These are phyloP conservation scores for Phyllosticta citrichinensis DNA, from an alignment of 2,329 filamentous ascomycete species.

Conservation along the genomic window DNA sequence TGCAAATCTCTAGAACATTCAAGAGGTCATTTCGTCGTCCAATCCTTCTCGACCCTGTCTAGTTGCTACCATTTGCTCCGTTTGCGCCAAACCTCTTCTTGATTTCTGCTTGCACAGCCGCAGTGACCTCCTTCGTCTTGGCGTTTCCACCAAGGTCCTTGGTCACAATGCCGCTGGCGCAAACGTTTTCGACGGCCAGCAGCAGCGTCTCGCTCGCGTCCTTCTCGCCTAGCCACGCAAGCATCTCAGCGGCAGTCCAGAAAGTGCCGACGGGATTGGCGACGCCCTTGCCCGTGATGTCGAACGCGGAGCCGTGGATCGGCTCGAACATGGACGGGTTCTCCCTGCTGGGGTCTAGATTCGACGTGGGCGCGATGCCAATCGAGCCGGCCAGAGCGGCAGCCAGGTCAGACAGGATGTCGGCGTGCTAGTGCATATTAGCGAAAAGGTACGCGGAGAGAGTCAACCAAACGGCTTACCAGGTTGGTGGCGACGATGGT, in stretches of 20 bases:
- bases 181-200: slow-evolving; percentile 44
- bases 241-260: slow-evolving; percentile 50
- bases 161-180: slow-evolving; percentile 42
- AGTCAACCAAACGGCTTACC: slow-evolving; percentile 14
- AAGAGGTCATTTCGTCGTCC: background rate
- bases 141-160: slow-evolving; percentile 43
- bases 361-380: slow-evolving; percentile 61
- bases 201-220: slow-evolving; percentile 41
- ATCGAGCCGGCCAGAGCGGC: slow-evolving; percentile 61
- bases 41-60: background rate
- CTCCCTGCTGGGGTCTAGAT: slow-evolving; percentile 53
- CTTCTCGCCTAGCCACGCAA: slow-evolving; percentile 47
- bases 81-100: slow-evolving; percentile 11
- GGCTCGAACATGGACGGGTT: slow-evolving; percentile 55
- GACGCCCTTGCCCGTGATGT: slow-evolving; percentile 47
- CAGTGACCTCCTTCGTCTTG: slow-evolving; percentile 33
- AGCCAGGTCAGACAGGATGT: slow-evolving; percentile 62
- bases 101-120: slow-evolving; percentile 33
- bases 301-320: slow-evolving; percentile 50
- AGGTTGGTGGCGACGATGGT: slow-evolving; percentile 56
- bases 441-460: background rate
- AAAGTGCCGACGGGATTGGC: slow-evolving; percentile 51
- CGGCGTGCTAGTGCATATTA: slow-evolving; percentile 34
- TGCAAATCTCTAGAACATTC: background rate
- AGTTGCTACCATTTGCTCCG: background rate